Evolutionary conservation across 768 basidiomycete species (phyloP), one percentile per base, ranked within the genome.

Genomic region (Termitomyces bulborhizus): DNA sequence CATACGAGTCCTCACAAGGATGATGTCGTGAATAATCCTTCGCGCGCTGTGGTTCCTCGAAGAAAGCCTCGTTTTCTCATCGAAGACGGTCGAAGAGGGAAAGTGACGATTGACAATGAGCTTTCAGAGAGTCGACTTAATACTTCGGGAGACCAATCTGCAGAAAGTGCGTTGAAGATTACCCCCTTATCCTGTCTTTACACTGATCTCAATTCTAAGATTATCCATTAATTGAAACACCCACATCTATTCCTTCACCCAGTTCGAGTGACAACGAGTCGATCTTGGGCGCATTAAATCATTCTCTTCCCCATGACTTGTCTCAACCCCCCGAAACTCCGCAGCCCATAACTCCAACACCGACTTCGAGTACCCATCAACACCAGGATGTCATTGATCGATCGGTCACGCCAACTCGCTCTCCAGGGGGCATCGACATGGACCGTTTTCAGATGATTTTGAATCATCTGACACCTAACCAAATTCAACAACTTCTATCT

Each of bases 51-150:
- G 2, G 71, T 84, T 6, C 76, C 77, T 3, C 75, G 80, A 42
- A 73, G 76, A 51, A 69, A 71, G 13, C 74, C 81, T 46, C 71
- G 88, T 40, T 68, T 93, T 36, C 77, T 92, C 82, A 92, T 93
- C 52, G 85, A 82, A 44, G 83, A 71, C 58, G 71, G 68, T 46
- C 74, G 32, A 74, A 76, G 63, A 62, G 68, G 50, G 73, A 75
- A 65, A 70, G 66, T 43, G 62, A 67, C 51, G 60, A 60, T 42
- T 67, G 72, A 70, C 46, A 76, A 79, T 49, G 77, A 80, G 48
- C 75, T 62, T 62, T 51, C 50, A 18, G 51, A 57, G 42, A 37
- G 11, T 49, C n/a, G n/a, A 26, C 48, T 45, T 36, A 51, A 52
- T 15, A 48, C 26, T 24, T 13, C 41, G 16, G 47, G 36, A 18